Evolutionary conservation across 208 protist genomes (phyloP).

Genomic region (Crithidia mellificae): DNA sequence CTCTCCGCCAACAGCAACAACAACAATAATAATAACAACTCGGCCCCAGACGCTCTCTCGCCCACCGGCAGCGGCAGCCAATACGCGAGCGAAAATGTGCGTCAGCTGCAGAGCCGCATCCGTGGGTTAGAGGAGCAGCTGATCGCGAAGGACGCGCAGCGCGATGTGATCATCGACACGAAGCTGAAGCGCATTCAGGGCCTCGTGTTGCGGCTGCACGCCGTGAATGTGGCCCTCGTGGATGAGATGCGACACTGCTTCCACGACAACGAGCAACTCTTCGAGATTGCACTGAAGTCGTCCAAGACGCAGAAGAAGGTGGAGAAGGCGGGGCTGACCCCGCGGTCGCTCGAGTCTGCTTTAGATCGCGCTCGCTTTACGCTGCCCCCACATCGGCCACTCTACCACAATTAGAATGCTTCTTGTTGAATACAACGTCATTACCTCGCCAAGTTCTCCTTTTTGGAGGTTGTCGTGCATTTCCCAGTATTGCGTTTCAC

Average conservation of each 20-base stretch:
- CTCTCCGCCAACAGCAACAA: constrained; percentile 19
- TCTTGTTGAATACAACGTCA: too few relatives aligned
- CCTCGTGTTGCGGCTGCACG: constrained; percentile 67
- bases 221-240: constrained; percentile 45
- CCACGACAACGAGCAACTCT: constrained; percentile 61
- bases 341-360: constrained; percentile 49
- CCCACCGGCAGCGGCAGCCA: neutral
- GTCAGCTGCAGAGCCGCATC: constrained; percentile 43
- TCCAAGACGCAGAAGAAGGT: constrained; percentile 58
- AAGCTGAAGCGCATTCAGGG: constrained; percentile 89
- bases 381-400: constrained; percentile 50
- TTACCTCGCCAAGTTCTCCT: neutral
- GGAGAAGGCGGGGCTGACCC: constrained; percentile 42
- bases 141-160: constrained; percentile 61
- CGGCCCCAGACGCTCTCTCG: neutral
- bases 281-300: constrained; percentile 54
- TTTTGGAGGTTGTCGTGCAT: too few relatives aligned
- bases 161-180: constrained; percentile 81
- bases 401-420: constrained; percentile 84
- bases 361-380: constrained; percentile 50
- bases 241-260: constrained; percentile 53
- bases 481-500: too few relatives aligned
- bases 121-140: constrained; percentile 48
- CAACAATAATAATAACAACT: neutral
- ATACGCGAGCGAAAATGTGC: neutral